Evolutionary conservation across 2,329 filamentous ascomycete genomes (phyloP).

Genomic region (Trichoderma aggressivum): DNA sequence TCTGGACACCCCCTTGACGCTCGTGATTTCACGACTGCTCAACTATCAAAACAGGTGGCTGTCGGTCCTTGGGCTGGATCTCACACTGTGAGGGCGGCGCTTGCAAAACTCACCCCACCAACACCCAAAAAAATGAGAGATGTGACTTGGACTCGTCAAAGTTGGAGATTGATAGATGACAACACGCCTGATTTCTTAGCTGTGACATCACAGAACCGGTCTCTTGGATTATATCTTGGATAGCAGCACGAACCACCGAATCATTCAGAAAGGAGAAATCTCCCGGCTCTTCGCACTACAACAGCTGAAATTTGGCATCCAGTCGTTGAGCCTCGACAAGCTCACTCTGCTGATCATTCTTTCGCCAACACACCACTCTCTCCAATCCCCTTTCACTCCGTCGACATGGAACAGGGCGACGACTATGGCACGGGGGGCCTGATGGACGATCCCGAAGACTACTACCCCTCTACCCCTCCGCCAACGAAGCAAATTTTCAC

Average conservation of each 20-base stretch:
- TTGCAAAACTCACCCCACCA: slow-evolving; percentile 12
- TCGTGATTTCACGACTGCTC: neutral
- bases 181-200: neutral
- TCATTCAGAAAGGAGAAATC: neutral
- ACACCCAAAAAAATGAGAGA: slow-evolving; percentile 13
- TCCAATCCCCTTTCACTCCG: neutral
- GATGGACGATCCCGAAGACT: slow-evolving; percentile 79
- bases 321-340: neutral
- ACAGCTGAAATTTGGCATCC: neutral
- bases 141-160: neutral
- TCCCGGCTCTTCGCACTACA: neutral
- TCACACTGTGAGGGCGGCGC: slow-evolving; percentile 20
- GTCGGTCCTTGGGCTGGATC: neutral
- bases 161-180: neutral
- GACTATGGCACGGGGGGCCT: slow-evolving; percentile 47
- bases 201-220: neutral
- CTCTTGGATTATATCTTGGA: neutral
- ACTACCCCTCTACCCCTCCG: slow-evolving; percentile 72
- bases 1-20: neutral
- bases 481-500: slow-evolving; percentile 71
- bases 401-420: slow-evolving; percentile 34
- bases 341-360: neutral
- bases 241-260: neutral
- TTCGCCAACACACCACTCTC: neutral
- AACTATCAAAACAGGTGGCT: neutral